These are phyloP conservation scores for Gypsophila paniculata DNA, from an alignment of 179 eudicot genomes.

Conservation along the genomic window DNA sequence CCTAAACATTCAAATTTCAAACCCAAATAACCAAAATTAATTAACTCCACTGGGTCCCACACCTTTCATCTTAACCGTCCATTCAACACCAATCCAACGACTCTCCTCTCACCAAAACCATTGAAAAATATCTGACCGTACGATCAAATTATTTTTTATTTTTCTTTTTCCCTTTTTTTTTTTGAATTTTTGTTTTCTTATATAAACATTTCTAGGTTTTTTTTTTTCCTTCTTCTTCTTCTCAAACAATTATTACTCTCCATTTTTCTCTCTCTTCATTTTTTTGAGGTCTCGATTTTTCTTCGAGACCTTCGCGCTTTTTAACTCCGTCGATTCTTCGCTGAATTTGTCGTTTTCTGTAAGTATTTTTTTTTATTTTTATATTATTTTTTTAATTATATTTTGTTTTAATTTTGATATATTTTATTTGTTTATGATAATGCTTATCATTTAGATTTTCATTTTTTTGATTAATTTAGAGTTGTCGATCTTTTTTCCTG, in stretches of 20 bases:
- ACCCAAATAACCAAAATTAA: no score
- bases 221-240: not conserved
- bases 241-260: not conserved
- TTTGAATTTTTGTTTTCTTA: constrained; percentile 7
- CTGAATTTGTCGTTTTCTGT: constrained; percentile 4
- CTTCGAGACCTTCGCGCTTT: not conserved
- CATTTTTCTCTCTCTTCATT: not conserved
- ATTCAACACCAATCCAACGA: not conserved
- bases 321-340: not conserved
- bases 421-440: not conserved
- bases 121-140: constrained; percentile 1
- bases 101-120: not conserved
- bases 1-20: not conserved
- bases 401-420: not conserved
- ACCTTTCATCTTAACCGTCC: not conserved
- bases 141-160: not conserved
- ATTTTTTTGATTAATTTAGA: no score
- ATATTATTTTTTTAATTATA: not conserved
- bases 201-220: constrained; percentile 15
- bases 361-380: not conserved
- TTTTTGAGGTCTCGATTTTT: not conserved
- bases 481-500: no score
- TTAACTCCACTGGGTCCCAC: not conserved
- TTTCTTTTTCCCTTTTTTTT: not conserved
- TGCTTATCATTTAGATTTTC: not conserved